Conservation (phyloP, 106 monocot genomes). For the Apostasia shenzhenica region DNA sequence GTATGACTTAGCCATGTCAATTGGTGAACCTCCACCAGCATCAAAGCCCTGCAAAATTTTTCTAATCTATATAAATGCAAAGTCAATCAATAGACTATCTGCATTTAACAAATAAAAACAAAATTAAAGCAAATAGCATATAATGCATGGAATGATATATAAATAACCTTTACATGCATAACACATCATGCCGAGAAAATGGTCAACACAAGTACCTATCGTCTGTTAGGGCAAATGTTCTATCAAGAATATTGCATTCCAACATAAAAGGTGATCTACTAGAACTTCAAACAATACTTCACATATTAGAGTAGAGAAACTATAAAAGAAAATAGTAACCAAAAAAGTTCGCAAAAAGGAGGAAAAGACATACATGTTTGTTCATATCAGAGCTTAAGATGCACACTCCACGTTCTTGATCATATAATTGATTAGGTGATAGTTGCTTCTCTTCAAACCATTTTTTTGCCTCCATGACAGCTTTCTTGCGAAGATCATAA, state of each 20-base stretch:
- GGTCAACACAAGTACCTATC: too few relatives aligned
- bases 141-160: too few relatives aligned
- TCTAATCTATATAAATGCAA: conserved; percentile 1
- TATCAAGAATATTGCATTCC: too few relatives aligned
- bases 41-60: conserved; percentile 24
- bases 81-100: not conserved
- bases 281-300: too few relatives aligned
- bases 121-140: too few relatives aligned
- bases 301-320: too few relatives aligned
- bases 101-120: too few relatives aligned
- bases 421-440: conserved; percentile 25
- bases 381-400: conserved; percentile 28
- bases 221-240: too few relatives aligned
- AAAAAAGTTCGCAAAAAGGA: conserved; percentile 4
- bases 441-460: conserved; percentile 62
- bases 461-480: conserved; percentile 72
- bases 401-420: conserved; percentile 38
- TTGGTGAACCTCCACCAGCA: conserved; percentile 32
- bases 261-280: too few relatives aligned
- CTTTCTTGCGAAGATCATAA: conserved; percentile 30
- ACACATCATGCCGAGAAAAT: too few relatives aligned
- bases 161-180: too few relatives aligned
- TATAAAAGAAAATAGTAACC: too few relatives aligned
- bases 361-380: conserved; percentile 23
- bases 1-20: conserved; percentile 59